Evolutionary conservation across 257 asterid species (phyloP).

Genomic region (Ophiorrhiza pumila): DNA sequence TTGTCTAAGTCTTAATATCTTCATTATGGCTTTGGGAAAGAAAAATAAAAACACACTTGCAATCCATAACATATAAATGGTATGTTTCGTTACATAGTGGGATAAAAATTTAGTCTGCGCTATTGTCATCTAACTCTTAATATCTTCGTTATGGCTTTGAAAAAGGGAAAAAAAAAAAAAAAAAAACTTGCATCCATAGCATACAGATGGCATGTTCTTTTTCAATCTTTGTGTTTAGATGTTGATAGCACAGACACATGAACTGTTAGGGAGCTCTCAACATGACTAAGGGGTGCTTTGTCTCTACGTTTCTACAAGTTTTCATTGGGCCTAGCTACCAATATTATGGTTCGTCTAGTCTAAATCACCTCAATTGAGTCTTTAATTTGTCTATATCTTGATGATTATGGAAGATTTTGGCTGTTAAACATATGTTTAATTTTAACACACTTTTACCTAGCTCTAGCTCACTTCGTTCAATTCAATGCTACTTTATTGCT

Average conservation of each 20-base stretch:
- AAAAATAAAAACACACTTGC: no score
- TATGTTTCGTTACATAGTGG: no score
- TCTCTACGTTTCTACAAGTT: neutral
- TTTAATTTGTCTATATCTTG: conserved; percentile 2
- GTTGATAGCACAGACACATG: neutral
- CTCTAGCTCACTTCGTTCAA: neutral
- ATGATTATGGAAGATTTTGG: neutral
- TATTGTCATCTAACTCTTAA: no score
- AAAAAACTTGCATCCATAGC: neutral
- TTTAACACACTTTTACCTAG: neutral
- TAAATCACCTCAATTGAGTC: conserved; percentile 5
- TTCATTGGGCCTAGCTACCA: conserved; percentile 4
- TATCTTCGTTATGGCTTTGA: no score
- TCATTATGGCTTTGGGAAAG: no score
- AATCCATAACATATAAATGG: no score
- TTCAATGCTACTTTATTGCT: neutral
- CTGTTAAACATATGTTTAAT: neutral
- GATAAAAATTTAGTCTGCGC: no score
- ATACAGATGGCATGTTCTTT: neutral
- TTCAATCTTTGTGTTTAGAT: neutral
- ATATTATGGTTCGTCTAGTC: neutral
- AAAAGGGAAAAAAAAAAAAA: neutral
- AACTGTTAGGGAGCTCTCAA: neutral
- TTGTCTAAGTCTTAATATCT: no score
- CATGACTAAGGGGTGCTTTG: neutral